Base-by-base conservation (phyloP, 2,329 filamentous ascomycete species). In the Cladosporium sphaerospermum region DNA sequence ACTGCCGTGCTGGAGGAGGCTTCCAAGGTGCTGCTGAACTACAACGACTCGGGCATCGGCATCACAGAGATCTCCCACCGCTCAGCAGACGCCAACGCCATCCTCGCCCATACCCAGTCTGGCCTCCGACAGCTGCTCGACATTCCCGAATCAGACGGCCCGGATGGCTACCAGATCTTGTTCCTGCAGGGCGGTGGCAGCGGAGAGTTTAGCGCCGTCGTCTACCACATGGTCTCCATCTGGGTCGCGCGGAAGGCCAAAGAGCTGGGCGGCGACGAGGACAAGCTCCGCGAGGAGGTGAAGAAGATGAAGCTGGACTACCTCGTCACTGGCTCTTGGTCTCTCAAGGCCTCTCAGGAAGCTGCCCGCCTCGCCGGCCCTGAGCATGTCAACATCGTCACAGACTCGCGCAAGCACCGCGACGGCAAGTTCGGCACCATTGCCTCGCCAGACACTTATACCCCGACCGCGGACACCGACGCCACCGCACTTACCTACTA, bases 31-130 rank as follows among this genome's bases (percentile, higher is more conserved):
- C 83, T 97, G 4, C 71, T 95, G 59, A 87, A 96, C 76, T 95
- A 83, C 75, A 77, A 92, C 44, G 77, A 81, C 68, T 88, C 83
- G 37, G 92, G 92, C 54, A 78, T 96, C 52, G 90, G 90, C 49
- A 80, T 96, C 41, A 89, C 88, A 58, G 92, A 97, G 72, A 89
- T 95, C 69, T 92, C 87, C 9, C 92, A 97, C 70, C 88, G 92
- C 59, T 95, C 88, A 11, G 77, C 81, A 56, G 80, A 88, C 42
- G 92, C 92, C 23, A 80, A 82, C 58, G 81, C 84, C 57, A 89
- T 97, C 64, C 80, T 97, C 61, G 84, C 86, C 57, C 79, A 88
- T 59, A 80, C 89, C 57, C 93, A 95, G 69, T 79, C 82, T 33
- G 83, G 87, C 57, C 79, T 97, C 9, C 78, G 80, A 34, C 75